phyloP scores from a whole-genome alignment of 176 grass and related monocot species.

The Neostapfia colusana region DNA sequence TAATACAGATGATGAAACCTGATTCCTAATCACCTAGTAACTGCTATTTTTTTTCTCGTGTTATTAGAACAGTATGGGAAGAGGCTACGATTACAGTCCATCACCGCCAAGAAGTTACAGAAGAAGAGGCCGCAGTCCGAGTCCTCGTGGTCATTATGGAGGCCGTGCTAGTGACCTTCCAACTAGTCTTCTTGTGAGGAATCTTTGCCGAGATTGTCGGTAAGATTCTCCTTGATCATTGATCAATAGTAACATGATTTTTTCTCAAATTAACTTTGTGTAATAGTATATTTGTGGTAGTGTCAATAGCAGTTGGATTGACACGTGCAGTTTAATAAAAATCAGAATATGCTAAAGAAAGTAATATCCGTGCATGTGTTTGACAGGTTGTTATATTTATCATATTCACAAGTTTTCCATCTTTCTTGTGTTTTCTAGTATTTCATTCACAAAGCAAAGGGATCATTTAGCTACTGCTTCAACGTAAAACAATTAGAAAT shows the following conservation, averaged over 20 bases:
- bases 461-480: neutral
- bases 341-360: neutral
- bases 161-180: slow-evolving; percentile 60
- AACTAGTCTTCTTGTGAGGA: slow-evolving; percentile 86
- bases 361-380: neutral
- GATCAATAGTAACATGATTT: neutral
- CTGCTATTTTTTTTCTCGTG: neutral
- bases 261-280: neutral
- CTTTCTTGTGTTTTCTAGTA: neutral
- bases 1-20: neutral
- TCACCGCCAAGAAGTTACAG: slow-evolving; percentile 69
- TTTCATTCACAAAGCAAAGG: slow-evolving; percentile 2
- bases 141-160: slow-evolving; percentile 59
- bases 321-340: neutral
- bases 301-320: neutral
- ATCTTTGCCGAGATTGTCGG: slow-evolving; percentile 78
- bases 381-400: neutral
- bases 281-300: neutral
- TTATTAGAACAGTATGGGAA: slow-evolving; percentile 48
- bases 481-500: neutral
- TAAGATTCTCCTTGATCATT: slow-evolving; percentile 10
- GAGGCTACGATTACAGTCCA: slow-evolving; percentile 67
- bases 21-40: neutral
- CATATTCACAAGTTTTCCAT: neutral
- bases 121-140: slow-evolving; percentile 72